These are phyloP conservation scores for Suillus sp. DNA, from an alignment of 768 basidiomycete species.

Conservation along the genomic window DNA sequence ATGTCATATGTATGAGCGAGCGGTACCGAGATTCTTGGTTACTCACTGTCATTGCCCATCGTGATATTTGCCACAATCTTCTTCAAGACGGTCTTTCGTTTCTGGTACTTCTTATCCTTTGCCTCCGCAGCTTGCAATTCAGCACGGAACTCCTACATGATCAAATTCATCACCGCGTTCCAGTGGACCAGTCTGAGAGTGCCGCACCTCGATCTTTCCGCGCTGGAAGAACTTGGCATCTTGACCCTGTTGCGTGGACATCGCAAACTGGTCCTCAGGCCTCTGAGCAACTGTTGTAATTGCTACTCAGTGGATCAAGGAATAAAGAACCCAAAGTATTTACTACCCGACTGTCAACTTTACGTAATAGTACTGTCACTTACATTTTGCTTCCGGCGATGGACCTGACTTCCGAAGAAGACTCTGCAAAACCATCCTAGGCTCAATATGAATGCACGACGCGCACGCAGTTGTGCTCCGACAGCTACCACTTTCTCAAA, in stretches of 20 bases:
- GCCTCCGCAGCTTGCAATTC: constrained; percentile 89
- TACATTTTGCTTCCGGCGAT: constrained; percentile 12
- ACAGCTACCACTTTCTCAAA: constrained; percentile 18
- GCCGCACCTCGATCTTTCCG: constrained; percentile 85
- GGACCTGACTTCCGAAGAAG: background rate
- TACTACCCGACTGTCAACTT: background rate
- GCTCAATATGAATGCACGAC: constrained; percentile 16
- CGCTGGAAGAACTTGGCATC: constrained; percentile 92
- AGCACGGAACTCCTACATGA: constrained; percentile 77
- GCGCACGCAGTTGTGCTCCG: constrained; percentile 9
- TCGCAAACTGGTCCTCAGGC: constrained; percentile 21
- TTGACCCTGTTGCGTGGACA: constrained; percentile 64
- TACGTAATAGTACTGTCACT: constrained; percentile 11
- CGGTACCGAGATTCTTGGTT: constrained; percentile 11
- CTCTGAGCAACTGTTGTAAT: background rate
- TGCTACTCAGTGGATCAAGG: background rate
- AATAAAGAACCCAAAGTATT: constrained; percentile 1
- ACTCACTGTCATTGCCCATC: constrained; percentile 98
- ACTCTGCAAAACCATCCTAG: background rate
- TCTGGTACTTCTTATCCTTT: constrained; percentile 95
- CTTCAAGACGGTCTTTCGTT: constrained; percentile 93
- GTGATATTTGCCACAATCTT: constrained; percentile 99
- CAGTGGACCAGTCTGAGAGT: constrained; percentile 11
- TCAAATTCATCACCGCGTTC: constrained; percentile 19
- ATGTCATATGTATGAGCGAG: constrained; percentile 22